phyloP scores from a whole-genome alignment of 352 stramenopile genomes.

The Phytophthora ohioensis region DNA sequence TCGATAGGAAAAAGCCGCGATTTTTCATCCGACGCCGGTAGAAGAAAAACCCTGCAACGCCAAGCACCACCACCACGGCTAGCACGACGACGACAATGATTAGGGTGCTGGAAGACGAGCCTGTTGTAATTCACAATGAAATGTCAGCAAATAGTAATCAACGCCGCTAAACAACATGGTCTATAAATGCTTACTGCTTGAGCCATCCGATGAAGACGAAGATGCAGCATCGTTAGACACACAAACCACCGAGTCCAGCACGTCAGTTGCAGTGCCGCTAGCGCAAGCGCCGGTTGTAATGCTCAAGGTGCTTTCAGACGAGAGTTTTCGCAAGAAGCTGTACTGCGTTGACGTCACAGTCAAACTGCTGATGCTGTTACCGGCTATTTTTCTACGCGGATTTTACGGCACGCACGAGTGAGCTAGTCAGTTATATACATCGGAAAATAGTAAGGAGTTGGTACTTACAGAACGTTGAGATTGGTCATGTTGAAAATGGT shows the following conservation, averaged over 20 bases:
- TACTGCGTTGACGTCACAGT: conserved; percentile 54
- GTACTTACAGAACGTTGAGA: conserved; percentile 67
- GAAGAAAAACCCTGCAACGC: conserved; percentile 52
- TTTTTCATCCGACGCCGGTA: conserved; percentile 61
- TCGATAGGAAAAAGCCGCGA: conserved; percentile 43
- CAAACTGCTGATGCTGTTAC: conserved; percentile 62
- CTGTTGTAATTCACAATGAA: conserved; percentile 21
- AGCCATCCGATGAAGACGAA: conserved; percentile 23
- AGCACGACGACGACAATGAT: conserved; percentile 69
- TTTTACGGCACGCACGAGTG: neutral
- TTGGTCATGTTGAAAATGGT: conserved; percentile 77
- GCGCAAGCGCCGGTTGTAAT: conserved; percentile 48
- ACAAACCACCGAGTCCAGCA: conserved; percentile 68
- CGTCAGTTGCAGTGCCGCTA: conserved; percentile 44
- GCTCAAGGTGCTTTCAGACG: conserved; percentile 50
- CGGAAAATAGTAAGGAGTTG: neutral
- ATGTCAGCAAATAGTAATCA: neutral
- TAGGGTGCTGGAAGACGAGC: conserved; percentile 46
- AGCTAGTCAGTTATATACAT: conserved; percentile 3
- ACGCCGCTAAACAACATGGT: neutral
- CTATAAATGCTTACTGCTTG: conserved; percentile 25
- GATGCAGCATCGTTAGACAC: conserved; percentile 37
- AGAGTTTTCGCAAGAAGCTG: conserved; percentile 58
- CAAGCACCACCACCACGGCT: conserved; percentile 58
- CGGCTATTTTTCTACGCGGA: conserved; percentile 53